phyloP scores from a whole-genome alignment of 306 rosid genomes.

The Glycine soja region DNA sequence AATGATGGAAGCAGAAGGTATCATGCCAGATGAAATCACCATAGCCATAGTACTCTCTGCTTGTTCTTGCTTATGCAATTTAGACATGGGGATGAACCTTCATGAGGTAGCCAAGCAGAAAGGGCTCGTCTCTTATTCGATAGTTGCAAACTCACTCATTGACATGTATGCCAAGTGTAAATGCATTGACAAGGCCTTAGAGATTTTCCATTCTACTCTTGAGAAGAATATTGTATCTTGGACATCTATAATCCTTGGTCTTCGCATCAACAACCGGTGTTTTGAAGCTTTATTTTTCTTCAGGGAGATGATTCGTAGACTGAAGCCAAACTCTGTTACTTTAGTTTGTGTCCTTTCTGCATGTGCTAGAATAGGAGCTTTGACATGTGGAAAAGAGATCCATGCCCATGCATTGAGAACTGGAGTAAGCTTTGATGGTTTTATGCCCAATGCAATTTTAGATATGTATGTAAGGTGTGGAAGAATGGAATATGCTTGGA shows the following conservation, averaged over 20 bases:
- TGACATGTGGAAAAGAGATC: constrained; percentile 83
- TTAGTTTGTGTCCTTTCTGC: constrained; percentile 71
- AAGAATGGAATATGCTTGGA: constrained; percentile 73
- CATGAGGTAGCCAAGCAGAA: constrained; percentile 76
- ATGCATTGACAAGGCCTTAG: constrained; percentile 76
- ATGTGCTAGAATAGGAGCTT: constrained; percentile 86
- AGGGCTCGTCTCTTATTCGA: constrained; percentile 65
- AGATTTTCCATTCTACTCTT: constrained; percentile 70
- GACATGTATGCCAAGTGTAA: constrained; percentile 90
- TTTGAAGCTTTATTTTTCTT: constrained; percentile 76
- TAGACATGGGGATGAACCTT: constrained; percentile 74
- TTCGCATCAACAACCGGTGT: constrained; percentile 74
- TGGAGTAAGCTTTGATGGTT: constrained; percentile 72
- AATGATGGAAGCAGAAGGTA: constrained; percentile 72
- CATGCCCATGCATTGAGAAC: constrained; percentile 91
- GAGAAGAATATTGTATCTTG: constrained; percentile 77
- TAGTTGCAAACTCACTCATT: constrained; percentile 79
- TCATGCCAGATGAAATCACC: constrained; percentile 81
- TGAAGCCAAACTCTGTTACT: constrained; percentile 79
- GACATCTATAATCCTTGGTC: constrained; percentile 89
- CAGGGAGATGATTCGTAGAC: constrained; percentile 68
- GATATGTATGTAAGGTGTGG: constrained; percentile 96
- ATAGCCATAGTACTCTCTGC: constrained; percentile 77
- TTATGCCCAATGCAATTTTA: constrained; percentile 82
- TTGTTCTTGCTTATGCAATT: constrained; percentile 74